Base-by-base conservation (phyloP, 345 rosid genomes). In the Acer negundo region DNA sequence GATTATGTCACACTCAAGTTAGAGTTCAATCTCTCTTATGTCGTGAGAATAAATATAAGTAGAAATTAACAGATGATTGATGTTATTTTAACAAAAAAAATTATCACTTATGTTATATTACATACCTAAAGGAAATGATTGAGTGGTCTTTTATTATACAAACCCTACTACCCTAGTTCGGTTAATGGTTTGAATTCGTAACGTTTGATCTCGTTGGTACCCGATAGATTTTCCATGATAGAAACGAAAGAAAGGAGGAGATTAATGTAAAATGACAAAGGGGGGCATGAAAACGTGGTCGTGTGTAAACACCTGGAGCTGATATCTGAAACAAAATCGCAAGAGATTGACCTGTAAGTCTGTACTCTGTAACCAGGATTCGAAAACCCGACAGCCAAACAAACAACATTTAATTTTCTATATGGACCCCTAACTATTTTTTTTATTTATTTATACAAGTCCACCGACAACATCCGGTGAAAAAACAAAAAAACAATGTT, bases 391-490 rank as follows among this genome's bases (percentile, higher is more conserved):
- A 85, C 90, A 82, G 67, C 82, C 76, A 76, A 84, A 82, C 90
- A 79, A 38, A 71, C 68, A 65, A 28, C 68, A 23, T 70, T 78
- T 64, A 62, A 53, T 77, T 81, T 77, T 73, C 4, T 58, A 16
- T 53, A 65, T 76, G 72, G 65, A 78, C 10, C 7, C 1, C 58
- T 5, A 53, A 71, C 56, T 40, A 24, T 23, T 82, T 19, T 51
- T 28, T 11, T 40, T n/a, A 15, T 1, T n/a, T 61, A 47, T 9
- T 28, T 28, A 20, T 7, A 7, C 2, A 15, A 9, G 62, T 68
- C 84, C 91, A 81, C 90, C 91, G 92, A 89, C 92, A 79, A 61
- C 73, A 12, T 62, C 82, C 83, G 55, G 85, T 84, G 59, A 73
- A 24, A 44, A 67, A n/a, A 58, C 6, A 35, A 23, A 70, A 59